Conservation (phyloP, 257 asterid species). For the Nicotiana paniculata region DNA sequence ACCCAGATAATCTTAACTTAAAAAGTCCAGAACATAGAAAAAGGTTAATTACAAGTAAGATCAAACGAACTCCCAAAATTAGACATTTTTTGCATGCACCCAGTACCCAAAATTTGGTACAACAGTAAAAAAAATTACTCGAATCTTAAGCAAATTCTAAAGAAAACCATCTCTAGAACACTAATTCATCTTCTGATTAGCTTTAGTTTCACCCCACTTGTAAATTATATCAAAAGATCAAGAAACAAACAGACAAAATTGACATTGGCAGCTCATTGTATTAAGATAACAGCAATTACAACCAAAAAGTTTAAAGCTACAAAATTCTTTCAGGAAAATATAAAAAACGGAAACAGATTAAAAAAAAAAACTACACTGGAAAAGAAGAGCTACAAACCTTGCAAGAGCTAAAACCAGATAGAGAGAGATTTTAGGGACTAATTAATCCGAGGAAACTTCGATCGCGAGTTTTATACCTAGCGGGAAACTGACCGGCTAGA, state of each 20-base stretch:
- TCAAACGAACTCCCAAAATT: not conserved
- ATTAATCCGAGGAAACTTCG: constrained; percentile 7
- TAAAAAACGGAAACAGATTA: not conserved
- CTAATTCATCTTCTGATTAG: constrained; percentile 18
- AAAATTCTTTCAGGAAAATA: not conserved
- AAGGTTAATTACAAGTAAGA: not conserved
- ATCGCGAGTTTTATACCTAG: constrained; percentile 39
- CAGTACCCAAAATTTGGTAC: constrained; percentile 21
- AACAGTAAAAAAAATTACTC: constrained; percentile 26
- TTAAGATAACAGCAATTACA: not conserved
- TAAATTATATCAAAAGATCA: constrained; percentile 31
- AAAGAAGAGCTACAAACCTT: constrained; percentile 39
- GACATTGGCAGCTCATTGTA: constrained; percentile 7
- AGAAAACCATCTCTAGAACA: not conserved
- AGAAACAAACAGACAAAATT: not conserved
- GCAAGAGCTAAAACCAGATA: constrained; percentile 11
- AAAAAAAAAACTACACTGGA: not conserved
- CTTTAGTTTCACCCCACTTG: constrained; percentile 12
- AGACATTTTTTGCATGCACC: not conserved
- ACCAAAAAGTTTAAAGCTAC: not conserved
- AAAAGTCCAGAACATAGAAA: not conserved
- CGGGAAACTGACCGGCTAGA: constrained; percentile 51
- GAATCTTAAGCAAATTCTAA: constrained; percentile 7
- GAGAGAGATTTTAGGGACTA: constrained; percentile 15
- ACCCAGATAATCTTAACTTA: not conserved